Percentiles rank a stretch among this genome's conserved stretches.
phyloP scores from a whole-genome alignment of 1,139 yeast genomes.

The Nakaseomyces sp. region DNA sequence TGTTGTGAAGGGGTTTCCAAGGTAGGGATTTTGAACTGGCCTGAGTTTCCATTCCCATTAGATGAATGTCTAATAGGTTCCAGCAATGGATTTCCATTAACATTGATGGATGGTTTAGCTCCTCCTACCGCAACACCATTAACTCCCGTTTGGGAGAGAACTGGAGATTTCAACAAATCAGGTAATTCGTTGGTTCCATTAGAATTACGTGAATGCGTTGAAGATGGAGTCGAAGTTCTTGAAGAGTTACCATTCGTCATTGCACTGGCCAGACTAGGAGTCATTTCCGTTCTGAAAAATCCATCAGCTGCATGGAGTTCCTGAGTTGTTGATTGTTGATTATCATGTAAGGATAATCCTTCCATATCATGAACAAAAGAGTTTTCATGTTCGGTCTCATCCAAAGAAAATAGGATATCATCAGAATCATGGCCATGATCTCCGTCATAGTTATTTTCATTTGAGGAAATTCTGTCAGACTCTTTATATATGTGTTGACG shows the following conservation, averaged over 20 bases:
- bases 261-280: constrained; percentile 4
- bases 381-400: constrained; percentile 32
- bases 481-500: constrained; percentile 1
- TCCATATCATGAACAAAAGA: constrained; percentile 23
- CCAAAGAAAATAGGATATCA: constrained; percentile 37
- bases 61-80: not conserved
- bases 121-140: not conserved
- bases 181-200: constrained; percentile 20
- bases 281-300: constrained; percentile 6
- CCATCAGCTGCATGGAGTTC: not conserved
- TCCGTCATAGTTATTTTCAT: constrained; percentile 10
- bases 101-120: not conserved
- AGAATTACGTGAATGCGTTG: not conserved
- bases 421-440: constrained; percentile 32
- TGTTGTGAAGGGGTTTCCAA: constrained; percentile 2
- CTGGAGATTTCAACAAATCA: constrained; percentile 29
- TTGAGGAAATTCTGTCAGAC: not conserved
- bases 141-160: constrained; percentile 5
- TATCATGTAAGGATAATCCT: constrained; percentile 17
- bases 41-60: not conserved
- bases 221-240: constrained; percentile 5
- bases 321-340: not conserved
- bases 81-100: not conserved
- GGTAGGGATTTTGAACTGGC: not conserved
- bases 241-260: constrained; percentile 8